These are phyloP conservation scores for Fereydounia khargensis DNA, from an alignment of 1,284 basidiomycete genomes.

Conservation along the genomic window DNA sequence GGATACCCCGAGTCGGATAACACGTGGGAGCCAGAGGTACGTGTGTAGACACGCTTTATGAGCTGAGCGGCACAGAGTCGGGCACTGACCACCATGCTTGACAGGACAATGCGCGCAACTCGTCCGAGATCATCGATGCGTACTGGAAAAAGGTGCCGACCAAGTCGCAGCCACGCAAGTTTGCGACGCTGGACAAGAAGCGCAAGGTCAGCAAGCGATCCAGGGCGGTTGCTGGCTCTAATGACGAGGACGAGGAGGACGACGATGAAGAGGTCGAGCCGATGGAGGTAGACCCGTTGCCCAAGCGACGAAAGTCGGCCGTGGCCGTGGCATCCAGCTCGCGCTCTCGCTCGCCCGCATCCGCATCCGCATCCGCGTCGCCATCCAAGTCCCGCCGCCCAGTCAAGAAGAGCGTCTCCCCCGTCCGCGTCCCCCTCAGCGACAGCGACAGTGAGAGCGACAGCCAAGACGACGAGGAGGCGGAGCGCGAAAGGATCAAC, in stretches of 20 bases:
- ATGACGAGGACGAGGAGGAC: background rate
- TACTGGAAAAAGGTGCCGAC: slow-evolving; percentile 35
- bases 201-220: slow-evolving; percentile 3
- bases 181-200: slow-evolving; percentile 10
- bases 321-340: too few relatives aligned
- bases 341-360: too few relatives aligned
- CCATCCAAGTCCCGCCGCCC: slow-evolving; percentile 2
- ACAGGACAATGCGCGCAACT: slow-evolving; percentile 6
- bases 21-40: slow-evolving; percentile 44
- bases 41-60: too few relatives aligned
- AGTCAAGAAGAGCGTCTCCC: background rate
- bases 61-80: too few relatives aligned
- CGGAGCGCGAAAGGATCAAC: background rate
- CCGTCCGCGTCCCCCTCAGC: too few relatives aligned
- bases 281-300: slow-evolving; percentile 6
- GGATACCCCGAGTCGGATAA: slow-evolving; percentile 22
- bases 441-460: slow-evolving; percentile 2
- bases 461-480: background rate
- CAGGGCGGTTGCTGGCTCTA: background rate
- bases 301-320: too few relatives aligned
- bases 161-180: slow-evolving; percentile 28
- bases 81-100: too few relatives aligned
- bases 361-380: background rate
- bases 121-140: slow-evolving; percentile 8
- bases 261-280: slow-evolving; percentile 7